phyloP scores from a whole-genome alignment of 1,139 yeast genomes.

The Komagataea norvegica region DNA sequence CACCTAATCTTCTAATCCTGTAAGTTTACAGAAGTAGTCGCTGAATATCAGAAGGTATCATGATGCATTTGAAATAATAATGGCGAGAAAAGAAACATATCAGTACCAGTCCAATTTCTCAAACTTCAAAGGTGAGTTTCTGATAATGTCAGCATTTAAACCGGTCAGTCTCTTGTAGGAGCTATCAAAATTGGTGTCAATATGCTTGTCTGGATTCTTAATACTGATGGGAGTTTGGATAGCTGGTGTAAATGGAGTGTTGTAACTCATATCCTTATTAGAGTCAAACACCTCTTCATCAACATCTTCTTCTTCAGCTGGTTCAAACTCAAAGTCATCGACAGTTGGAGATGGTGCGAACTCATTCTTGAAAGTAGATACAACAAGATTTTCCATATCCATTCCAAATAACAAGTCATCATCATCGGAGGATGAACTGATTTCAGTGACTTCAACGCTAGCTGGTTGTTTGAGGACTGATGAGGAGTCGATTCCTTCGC shows the following conservation, averaged over 20 bases:
- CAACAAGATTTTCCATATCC: constrained; percentile 11
- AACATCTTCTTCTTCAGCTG: background rate
- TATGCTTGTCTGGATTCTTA: constrained; percentile 1
- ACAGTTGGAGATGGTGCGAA: no score
- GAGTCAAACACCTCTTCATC: constrained; percentile 11
- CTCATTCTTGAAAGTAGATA: constrained; percentile 4
- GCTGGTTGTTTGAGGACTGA: background rate
- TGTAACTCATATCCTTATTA: constrained; percentile 4
- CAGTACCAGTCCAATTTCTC: constrained; percentile 12
- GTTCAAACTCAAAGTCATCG: no score
- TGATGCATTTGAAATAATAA: no score
- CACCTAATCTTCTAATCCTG: background rate
- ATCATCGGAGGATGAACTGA: constrained; percentile 8
- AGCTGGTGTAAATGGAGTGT: constrained; percentile 14
- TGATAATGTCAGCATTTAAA: constrained; percentile 4
- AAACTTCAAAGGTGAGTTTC: constrained; percentile 11
- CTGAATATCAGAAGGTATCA: background rate
- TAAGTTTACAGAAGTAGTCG: background rate
- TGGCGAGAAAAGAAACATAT: background rate
- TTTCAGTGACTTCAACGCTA: constrained; percentile 1
- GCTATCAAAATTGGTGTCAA: background rate
- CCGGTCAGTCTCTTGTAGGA: constrained; percentile 3
- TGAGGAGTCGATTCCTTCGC: background rate
- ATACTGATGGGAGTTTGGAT: constrained; percentile 10
- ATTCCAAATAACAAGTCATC: constrained; percentile 15